Conservation (phyloP, 345 rosid species). For the Eucalyptus paniculata region DNA sequence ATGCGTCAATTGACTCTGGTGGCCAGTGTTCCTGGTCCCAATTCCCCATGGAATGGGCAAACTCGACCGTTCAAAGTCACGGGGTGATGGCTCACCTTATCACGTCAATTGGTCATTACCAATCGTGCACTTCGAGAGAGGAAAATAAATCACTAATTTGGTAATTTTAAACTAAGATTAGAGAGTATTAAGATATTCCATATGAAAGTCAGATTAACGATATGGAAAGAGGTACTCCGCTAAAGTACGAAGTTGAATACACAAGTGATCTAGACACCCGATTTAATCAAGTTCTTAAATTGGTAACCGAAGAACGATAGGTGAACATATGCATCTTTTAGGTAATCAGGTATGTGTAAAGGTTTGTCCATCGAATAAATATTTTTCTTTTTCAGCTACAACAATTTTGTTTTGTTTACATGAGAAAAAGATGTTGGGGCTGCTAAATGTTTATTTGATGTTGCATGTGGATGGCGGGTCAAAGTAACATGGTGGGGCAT, state of each 20-base stretch:
- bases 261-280: background rate
- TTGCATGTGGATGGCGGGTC: background rate
- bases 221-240: background rate
- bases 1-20: background rate
- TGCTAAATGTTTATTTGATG: background rate
- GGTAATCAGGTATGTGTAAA: background rate
- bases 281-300: background rate
- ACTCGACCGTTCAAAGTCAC: background rate
- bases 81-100: background rate
- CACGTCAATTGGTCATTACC: background rate
- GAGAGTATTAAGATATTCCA: background rate
- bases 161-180: background rate
- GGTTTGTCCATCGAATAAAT: background rate
- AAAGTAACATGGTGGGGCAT: background rate
- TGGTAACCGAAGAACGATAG: rapidly evolving
- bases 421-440: background rate
- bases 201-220: background rate
- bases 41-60: background rate
- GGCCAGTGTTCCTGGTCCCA: background rate
- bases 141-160: background rate
- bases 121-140: background rate
- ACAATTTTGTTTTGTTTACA: background rate
- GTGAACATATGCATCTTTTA: background rate
- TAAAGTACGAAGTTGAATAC: background rate
- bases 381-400: background rate